Conservation (phyloP, 805 yeast genomes). For the Kurtzmaniella fragi region DNA sequence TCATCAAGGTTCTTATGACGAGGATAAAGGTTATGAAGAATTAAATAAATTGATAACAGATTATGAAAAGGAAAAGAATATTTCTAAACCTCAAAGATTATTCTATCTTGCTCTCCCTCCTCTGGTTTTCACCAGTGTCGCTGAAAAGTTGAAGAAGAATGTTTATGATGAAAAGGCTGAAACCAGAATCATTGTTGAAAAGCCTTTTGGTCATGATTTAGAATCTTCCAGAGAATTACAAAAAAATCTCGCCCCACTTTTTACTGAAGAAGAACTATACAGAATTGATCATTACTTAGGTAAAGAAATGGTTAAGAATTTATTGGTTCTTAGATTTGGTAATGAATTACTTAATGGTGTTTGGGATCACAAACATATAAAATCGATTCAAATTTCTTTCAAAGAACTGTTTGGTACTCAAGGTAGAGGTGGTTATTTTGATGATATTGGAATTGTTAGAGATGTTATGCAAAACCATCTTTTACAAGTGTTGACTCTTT, state of each 20-base stretch:
- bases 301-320: constrained; percentile 95
- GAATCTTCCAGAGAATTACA: constrained; percentile 74
- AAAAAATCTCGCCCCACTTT: constrained; percentile 71
- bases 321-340: constrained; percentile 84
- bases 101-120: constrained; percentile 96
- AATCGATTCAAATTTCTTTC: constrained; percentile 82
- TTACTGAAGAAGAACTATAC: constrained; percentile 84
- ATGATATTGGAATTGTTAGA: constrained; percentile 88
- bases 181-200: constrained; percentile 83
- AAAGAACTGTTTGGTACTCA: constrained; percentile 99
- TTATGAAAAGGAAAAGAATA: constrained; percentile 49
- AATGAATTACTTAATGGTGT: constrained; percentile 82
- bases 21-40: constrained; percentile 63
- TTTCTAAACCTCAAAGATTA: constrained; percentile 63
- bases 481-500: constrained; percentile 82
- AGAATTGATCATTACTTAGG: constrained; percentile 98
- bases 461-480: constrained; percentile 98
- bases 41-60: constrained; percentile 52
- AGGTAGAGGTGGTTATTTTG: constrained; percentile 98
- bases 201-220: constrained; percentile 95
- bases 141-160: constrained; percentile 61
- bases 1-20: constrained; percentile 75
- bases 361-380: constrained; percentile 80
- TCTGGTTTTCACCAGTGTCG: constrained; percentile 78
- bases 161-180: constrained; percentile 64